These are phyloP conservation scores for Teratosphaeria pseudoeucalypti DNA, from an alignment of 2,329 filamentous ascomycete species.

Conservation along the genomic window DNA sequence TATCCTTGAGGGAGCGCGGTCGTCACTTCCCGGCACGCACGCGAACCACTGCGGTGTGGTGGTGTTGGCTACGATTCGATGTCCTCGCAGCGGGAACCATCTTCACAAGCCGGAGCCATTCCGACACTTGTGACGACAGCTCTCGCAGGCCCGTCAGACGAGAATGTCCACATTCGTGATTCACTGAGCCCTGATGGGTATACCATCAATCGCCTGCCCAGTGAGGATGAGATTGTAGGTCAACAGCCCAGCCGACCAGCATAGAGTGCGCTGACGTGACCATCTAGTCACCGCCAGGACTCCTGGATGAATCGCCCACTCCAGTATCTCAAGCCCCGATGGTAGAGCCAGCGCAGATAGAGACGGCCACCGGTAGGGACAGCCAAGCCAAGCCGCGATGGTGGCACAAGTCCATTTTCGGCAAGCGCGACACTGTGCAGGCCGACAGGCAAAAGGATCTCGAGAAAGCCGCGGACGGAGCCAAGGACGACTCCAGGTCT, in stretches of 20 bases:
- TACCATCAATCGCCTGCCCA: background rate
- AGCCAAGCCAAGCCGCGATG: background rate
- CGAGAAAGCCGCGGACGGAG: background rate
- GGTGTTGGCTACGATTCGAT: too few species aligned
- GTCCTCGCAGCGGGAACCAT: background rate
- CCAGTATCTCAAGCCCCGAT: background rate
- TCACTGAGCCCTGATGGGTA: background rate
- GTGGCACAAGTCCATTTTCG: background rate
- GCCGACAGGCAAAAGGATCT: background rate
- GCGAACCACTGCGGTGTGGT: too few species aligned
- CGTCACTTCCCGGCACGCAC: too few species aligned
- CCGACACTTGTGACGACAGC: background rate
- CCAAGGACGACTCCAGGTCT: background rate
- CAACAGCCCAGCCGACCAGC: background rate
- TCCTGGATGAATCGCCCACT: background rate
- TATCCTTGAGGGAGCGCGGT: too few species aligned
- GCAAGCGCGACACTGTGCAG: background rate
- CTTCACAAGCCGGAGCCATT: background rate
- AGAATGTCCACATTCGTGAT: background rate
- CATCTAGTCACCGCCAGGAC: background rate
- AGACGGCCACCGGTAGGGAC: background rate
- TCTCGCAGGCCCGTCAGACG: background rate
- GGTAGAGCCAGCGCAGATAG: background rate
- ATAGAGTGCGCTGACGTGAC: background rate
- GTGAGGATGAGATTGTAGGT: background rate